Conservation (phyloP, 805 yeast species). For the Starmerella roubikii region DNA sequence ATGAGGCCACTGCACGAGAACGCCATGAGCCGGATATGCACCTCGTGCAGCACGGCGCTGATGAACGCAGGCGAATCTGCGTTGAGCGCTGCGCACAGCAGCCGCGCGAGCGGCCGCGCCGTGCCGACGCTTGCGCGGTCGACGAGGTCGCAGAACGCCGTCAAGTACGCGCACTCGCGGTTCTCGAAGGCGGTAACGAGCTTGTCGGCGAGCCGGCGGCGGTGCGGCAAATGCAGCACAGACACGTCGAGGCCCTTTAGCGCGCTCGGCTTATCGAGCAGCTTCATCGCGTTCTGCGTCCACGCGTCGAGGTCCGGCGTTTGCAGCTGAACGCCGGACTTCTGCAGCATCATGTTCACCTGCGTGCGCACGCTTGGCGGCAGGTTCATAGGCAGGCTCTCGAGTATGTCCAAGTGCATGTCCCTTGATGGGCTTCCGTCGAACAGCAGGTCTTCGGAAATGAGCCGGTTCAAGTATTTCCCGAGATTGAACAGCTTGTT, state of each 20-base stretch:
- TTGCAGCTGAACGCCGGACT: neutral
- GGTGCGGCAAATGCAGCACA: slow-evolving; percentile 1
- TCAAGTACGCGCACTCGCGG: neutral
- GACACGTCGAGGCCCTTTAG: neutral
- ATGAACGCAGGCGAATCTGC: slow-evolving; percentile 1
- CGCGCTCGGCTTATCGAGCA: neutral
- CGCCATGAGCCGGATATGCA: slow-evolving; percentile 12
- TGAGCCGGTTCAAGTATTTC: slow-evolving; percentile 62
- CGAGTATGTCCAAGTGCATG: slow-evolving; percentile 38
- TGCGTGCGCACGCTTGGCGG: slow-evolving; percentile 14
- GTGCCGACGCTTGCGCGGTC: slow-evolving; percentile 6
- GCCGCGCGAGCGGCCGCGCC: slow-evolving; percentile 3
- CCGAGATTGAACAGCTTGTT: slow-evolving; percentile 42
- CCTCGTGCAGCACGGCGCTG: slow-evolving; percentile 13
- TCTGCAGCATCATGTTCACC: slow-evolving; percentile 12
- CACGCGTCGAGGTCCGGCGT: neutral
- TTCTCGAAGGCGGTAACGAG: slow-evolving; percentile 1
- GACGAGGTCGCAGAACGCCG: slow-evolving; percentile 1
- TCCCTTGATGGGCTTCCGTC: slow-evolving; percentile 31
- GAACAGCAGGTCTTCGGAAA: slow-evolving; percentile 76
- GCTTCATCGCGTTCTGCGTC: neutral
- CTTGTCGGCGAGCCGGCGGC: slow-evolving; percentile 2
- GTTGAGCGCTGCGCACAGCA: slow-evolving; percentile 2
- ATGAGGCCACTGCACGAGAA: slow-evolving; percentile 9
- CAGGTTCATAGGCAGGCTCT: slow-evolving; percentile 22